These are phyloP conservation scores for Ceratocystis albifundus DNA, from an alignment of 2,329 filamentous ascomycete species.

Conservation along the genomic window DNA sequence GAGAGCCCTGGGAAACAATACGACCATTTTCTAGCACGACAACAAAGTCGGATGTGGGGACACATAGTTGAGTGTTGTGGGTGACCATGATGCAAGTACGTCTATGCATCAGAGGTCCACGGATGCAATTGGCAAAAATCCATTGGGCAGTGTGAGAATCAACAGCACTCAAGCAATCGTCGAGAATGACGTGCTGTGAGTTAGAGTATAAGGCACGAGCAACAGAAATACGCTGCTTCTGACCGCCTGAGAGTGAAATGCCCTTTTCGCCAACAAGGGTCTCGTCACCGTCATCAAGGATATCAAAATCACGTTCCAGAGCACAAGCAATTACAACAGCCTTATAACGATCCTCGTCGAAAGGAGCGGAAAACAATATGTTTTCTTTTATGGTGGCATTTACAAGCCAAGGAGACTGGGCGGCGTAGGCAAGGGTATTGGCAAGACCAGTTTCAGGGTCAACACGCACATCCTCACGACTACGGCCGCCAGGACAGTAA, in stretches of 20 bases:
- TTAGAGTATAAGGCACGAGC: conserved; percentile 96
- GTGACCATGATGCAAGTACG: conserved; percentile 93
- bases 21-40: conserved; percentile 82
- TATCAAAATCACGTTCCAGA: conserved; percentile 79
- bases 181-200: conserved; percentile 77
- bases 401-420: conserved; percentile 92
- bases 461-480: conserved; percentile 69
- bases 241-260: conserved; percentile 88
- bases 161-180: conserved; percentile 92
- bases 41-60: conserved; percentile 67
- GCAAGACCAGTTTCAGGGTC: conserved; percentile 77
- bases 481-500: conserved; percentile 71
- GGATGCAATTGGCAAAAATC: conserved; percentile 90
- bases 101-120: conserved; percentile 74
- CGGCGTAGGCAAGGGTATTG: conserved; percentile 90
- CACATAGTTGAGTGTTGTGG: conserved; percentile 83
- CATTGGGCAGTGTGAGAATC: conserved; percentile 96
- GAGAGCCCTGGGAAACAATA: conserved; percentile 61
- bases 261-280: conserved; percentile 95
- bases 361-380: conserved; percentile 76
- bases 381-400: conserved; percentile 95
- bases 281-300: conserved; percentile 83
- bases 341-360: conserved; percentile 70
- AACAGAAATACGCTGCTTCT: conserved; percentile 93
- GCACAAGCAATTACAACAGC: conserved; percentile 86